These are phyloP conservation scores for Russula sp. DNA, from an alignment of 768 basidiomycete species.

Conservation along the genomic window DNA sequence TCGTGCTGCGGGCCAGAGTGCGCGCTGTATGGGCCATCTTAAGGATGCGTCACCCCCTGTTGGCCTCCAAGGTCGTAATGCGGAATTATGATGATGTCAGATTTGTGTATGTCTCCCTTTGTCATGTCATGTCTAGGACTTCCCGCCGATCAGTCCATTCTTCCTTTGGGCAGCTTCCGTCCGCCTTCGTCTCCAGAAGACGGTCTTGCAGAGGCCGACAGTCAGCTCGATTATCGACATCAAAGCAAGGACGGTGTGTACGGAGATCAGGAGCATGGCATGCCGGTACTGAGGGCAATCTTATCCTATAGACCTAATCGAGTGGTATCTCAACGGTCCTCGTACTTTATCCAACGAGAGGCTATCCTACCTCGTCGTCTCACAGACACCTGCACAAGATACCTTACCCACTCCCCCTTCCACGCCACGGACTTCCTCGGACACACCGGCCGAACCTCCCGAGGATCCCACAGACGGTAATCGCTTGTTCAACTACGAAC, in stretches of 20 bases:
- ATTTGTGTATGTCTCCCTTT: slow-evolving; percentile 48
- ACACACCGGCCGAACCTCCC: slow-evolving; percentile 13
- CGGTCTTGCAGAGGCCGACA: slow-evolving; percentile 42
- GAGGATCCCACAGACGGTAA: slow-evolving; percentile 15
- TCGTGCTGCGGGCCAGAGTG: slow-evolving; percentile 44
- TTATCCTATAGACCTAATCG: slow-evolving; percentile 44
- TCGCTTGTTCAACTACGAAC: slow-evolving; percentile 39
- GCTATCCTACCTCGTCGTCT: slow-evolving; percentile 60
- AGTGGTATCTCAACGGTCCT: slow-evolving; percentile 68
- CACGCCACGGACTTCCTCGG: slow-evolving; percentile 24
- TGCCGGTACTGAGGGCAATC: not conserved
- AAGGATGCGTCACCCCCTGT: slow-evolving; percentile 59
- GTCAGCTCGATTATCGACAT: slow-evolving; percentile 42
- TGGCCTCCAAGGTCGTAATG: slow-evolving; percentile 58
- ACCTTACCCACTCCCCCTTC: slow-evolving; percentile 30
- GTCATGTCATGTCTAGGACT: not conserved
- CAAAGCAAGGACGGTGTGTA: slow-evolving; percentile 49
- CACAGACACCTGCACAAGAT: slow-evolving; percentile 24
- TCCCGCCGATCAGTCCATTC: not conserved
- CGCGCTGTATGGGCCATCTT: slow-evolving; percentile 64
- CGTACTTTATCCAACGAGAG: slow-evolving; percentile 61
- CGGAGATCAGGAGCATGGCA: not conserved
- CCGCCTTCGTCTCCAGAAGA: slow-evolving; percentile 37
- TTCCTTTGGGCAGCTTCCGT: slow-evolving; percentile 27
- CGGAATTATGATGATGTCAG: slow-evolving; percentile 52